Percentiles rank a stretch among this genome's conserved stretches.
phyloP scores from a whole-genome alignment of 2,329 filamentous ascomycete genomes.

The Huntiella decipiens region DNA sequence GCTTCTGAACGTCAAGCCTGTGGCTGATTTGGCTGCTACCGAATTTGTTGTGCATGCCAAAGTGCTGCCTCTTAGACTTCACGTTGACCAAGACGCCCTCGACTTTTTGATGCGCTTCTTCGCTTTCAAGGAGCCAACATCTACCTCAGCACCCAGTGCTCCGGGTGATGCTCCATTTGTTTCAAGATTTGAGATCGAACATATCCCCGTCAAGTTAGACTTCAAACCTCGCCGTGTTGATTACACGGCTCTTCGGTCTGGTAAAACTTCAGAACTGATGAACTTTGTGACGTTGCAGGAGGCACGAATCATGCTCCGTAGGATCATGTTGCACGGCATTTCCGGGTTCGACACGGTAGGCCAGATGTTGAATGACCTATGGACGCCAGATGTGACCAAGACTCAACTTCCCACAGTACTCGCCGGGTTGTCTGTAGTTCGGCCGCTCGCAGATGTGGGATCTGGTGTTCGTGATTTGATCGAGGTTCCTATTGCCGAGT shows the following conservation, averaged over 20 bases:
- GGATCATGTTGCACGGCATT: conserved; percentile 83
- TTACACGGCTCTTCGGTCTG: conserved; percentile 78
- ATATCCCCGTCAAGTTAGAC: conserved; percentile 66
- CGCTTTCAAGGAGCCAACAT: conserved; percentile 63
- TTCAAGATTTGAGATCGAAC: conserved; percentile 72
- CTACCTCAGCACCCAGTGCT: conserved; percentile 28
- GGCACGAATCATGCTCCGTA: conserved; percentile 66
- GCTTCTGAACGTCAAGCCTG: conserved; percentile 69
- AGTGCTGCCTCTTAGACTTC: conserved; percentile 67
- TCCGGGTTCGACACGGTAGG: conserved; percentile 80
- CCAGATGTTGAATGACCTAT: conserved; percentile 81
- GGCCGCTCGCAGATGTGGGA: conserved; percentile 78
- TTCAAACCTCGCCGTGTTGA: conserved; percentile 98
- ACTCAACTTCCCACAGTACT: conserved; percentile 82
- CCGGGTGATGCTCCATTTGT: conserved; percentile 66
- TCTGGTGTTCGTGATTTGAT: conserved; percentile 73
- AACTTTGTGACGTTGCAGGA: conserved; percentile 90
- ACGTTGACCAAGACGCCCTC: conserved; percentile 92
- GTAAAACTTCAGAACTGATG: conserved; percentile 94
- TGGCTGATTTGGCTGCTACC: conserved; percentile 66
- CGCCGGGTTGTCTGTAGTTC: conserved; percentile 74
- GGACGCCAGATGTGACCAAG: conserved; percentile 80
- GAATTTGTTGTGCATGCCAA: conserved; percentile 71
- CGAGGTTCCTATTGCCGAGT: conserved; percentile 78
- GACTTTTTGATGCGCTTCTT: conserved; percentile 97